Base-by-base conservation (phyloP, 1,284 basidiomycete genomes). In the Melanopsichium pennsylvanicum region DNA sequence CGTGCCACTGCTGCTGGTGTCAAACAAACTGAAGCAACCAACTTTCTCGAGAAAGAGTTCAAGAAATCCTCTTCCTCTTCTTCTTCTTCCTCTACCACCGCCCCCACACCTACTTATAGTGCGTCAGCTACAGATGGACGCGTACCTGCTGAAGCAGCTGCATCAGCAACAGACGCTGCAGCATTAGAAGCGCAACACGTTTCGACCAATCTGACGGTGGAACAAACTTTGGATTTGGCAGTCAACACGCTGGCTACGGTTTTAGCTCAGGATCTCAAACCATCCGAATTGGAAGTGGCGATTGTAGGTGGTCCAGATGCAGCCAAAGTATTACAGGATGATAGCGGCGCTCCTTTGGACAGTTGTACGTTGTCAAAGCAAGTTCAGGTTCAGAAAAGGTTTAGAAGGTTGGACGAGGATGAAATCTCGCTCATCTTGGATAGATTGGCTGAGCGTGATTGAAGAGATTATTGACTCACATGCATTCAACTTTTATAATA, bases 21-120 rank as follows among this genome's bases (percentile, higher is more conserved):
- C 82, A 99, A 99, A 80, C 95, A 98, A 80, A 94, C 96, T 75
- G 96, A 99, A 81, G 93, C 93, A 4, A 97, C 94, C 88, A 98
- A 97, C 83, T 78, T 85, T 76, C 85, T 99, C 51, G 96, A 99
- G 84, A 98, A 98, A 85, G 92, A 93, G 82, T 98, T 93, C 91
- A 99, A 98, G 85, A 93, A 93, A 79, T 85, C 93, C 11, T 70
- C 66, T 41, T 52, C 57, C 37, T 38, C 56, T 23, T 44, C 32
- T 0, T 36, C 55, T 16, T 41, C 50, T 32, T 27, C 58, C n/a
- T 27, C 55, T 12, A 42, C 44, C 15, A 50, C 15, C 35, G 44
- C 42, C 23, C 21, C 34, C 10, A 36, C 37, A 12, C 11, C 40
- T n/a, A 21, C 54, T 4, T 21, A 25, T 5, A 16, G 29, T 3